Conservation (phyloP, 2,329 filamentous ascomycete genomes). For the Pseudogymnoascus sp. region DNA sequence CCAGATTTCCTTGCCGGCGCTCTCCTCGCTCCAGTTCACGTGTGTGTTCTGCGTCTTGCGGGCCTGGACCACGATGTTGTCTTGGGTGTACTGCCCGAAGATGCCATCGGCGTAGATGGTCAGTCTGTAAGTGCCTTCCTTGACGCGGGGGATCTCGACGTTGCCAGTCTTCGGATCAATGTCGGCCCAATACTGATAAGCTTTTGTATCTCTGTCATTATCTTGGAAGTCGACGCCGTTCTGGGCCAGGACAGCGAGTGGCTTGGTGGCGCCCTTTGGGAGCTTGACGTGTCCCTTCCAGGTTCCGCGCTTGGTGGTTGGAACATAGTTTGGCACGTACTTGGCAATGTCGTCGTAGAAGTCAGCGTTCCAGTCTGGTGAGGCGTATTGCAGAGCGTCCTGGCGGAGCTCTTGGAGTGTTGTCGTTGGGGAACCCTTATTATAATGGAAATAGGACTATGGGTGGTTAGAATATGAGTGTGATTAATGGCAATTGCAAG, state of each 20-base stretch:
- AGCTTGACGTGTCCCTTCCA: constrained; percentile 44
- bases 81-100: constrained; percentile 51
- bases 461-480: neutral
- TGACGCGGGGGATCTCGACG: constrained; percentile 46
- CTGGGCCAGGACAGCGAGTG: constrained; percentile 48
- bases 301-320: constrained; percentile 42
- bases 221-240: constrained; percentile 49
- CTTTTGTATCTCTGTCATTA: constrained; percentile 45
- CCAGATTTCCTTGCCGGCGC: constrained; percentile 51
- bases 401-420: constrained; percentile 40
- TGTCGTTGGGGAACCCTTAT: constrained; percentile 41
- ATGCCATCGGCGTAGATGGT: constrained; percentile 55
- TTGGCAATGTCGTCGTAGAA: constrained; percentile 58
- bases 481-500: neutral
- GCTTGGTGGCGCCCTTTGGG: constrained; percentile 41
- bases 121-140: constrained; percentile 51
- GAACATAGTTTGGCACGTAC: constrained; percentile 51
- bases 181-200: constrained; percentile 56
- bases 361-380: constrained; percentile 45
- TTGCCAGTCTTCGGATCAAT: constrained; percentile 37
- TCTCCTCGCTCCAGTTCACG: constrained; percentile 46
- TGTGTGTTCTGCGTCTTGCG: constrained; percentile 33
- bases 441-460: constrained; percentile 55
- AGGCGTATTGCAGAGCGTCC: constrained; percentile 46
- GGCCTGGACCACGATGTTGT: constrained; percentile 37